Base-by-base conservation (phyloP, 2,329 filamentous ascomycete genomes). In the Ramularia collo-cygni region DNA sequence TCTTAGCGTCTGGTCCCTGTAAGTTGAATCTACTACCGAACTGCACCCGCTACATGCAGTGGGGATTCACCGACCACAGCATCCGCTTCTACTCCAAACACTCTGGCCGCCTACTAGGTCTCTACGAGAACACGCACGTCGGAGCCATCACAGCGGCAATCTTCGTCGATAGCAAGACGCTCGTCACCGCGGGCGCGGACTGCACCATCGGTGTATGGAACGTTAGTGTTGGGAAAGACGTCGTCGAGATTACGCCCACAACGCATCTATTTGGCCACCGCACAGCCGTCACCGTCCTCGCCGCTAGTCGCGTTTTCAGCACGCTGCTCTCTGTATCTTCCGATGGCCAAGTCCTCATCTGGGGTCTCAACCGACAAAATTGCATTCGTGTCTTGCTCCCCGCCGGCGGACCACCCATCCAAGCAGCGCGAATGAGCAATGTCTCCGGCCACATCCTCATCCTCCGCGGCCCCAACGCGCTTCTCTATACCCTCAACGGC, bases 41-140 rank as follows among this genome's bases (percentile, higher is more conserved):
- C 35, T 94, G 87, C 57, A 89, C 96, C 64, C 88, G 88, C 53
- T 95, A 87, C 56, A 75, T 96, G 51, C 88, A 95, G 65, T 96
- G 90, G 90, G 90, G 90, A 1, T 96, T 93, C 54, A 84, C 86
- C 1, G 92, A 98, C 62, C 86, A 85, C 53, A 93, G 86, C 51
- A 76, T 98, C 18, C 83, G 92, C 3, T 96, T 98, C 69, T 95
- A 86, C 65, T 78, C 83, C 40, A 80, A 83, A 34, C 87, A 95
- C 51, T 85, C 78, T 42, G 81, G 85, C 57, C 89, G 86, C 69
- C 71, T 84, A 15, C 78, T 93, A 26, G 90, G 90, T 0, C 74
- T 95, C 13, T 95, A 90, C 57, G 92, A 98, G 62, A 93, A 96
- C 57, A 71, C 95, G 2, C 92, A 98, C 59, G 82, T 90, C 42